These are phyloP conservation scores for Pelagomonas calceolata DNA, from an alignment of 108 stramenopile species.

Conservation along the genomic window DNA sequence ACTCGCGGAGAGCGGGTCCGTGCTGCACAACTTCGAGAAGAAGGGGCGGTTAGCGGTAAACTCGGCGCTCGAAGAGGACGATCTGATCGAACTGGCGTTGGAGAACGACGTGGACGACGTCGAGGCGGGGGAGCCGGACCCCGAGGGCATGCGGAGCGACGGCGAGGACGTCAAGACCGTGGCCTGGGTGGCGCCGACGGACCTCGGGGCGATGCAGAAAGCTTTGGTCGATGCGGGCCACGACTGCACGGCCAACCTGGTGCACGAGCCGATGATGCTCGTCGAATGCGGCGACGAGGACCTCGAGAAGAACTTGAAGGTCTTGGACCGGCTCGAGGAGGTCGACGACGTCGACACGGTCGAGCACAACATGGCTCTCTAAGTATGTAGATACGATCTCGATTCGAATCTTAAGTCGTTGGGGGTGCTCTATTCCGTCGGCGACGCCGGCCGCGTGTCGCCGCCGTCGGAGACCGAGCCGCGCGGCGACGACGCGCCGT, in stretches of 20 bases:
- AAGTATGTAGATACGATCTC: too few relatives aligned
- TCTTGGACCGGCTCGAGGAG: slow-evolving; percentile 81
- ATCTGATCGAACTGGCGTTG: background rate
- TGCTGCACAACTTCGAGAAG: slow-evolving; percentile 71
- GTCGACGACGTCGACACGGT: slow-evolving; percentile 89
- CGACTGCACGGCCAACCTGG: slow-evolving; percentile 47
- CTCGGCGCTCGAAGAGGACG: background rate
- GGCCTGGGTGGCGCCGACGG: slow-evolving; percentile 2
- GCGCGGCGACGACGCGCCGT: too few relatives aligned
- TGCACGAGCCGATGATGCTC: slow-evolving; percentile 62
- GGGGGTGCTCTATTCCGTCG: too few relatives aligned
- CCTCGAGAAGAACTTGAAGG: slow-evolving; percentile 81
- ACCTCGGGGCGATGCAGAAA: slow-evolving; percentile 6
- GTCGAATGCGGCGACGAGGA: slow-evolving; percentile 79
- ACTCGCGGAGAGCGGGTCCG: slow-evolving; percentile 69
- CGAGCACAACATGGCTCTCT: slow-evolving; percentile 98
- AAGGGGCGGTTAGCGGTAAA: slow-evolving; percentile 11
- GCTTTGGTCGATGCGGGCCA: slow-evolving; percentile 2
- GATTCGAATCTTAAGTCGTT: too few relatives aligned
- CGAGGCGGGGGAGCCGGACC: background rate
- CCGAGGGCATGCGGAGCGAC: background rate
- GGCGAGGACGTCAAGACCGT: slow-evolving; percentile 26
- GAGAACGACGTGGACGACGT: background rate
- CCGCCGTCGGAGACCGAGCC: too few relatives aligned
- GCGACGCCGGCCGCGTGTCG: too few relatives aligned